Evolutionary conservation across 768 basidiomycete genomes (phyloP), one percentile per base, ranked within the genome.

Genomic region (Pleurotus salmoneostramineus): DNA sequence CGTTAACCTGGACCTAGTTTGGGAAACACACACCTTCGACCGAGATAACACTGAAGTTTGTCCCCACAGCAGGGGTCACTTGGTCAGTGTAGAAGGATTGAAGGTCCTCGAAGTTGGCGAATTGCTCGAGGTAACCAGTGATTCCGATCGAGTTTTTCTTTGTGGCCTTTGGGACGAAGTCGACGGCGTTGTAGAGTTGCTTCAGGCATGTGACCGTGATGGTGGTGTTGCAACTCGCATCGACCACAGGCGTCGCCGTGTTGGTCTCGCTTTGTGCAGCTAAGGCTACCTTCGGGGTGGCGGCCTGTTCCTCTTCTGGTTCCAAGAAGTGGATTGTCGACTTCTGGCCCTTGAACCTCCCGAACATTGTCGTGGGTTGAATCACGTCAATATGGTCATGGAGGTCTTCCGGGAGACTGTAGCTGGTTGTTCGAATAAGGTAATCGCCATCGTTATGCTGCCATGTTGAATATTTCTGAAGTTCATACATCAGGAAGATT

Each of bases 331-430:
- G 71, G 31, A 82, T 62, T 0, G 73, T 81, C 4, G 76, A 75
- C 59, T 63, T 74, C 56, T 79, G 70, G 6, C 69, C 69, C 60
- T 75, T 80, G 58, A 73, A 69, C 57, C 77, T 77, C 43, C 76
- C 72, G 63, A 90, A 91, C 68, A 83, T 78, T 1, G 87, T 90
- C 2, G 89, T 90, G 0, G 89, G 89, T 60, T 89, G 87, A 31
- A 91, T 73, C 32, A 89, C 69, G 42, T 89, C 86, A 56, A 90
- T 68, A 64, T 89, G 86, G 3, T 74, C 71, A 62, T 84, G 77
- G 49, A 90, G 68, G 57, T 78, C 58, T 48, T 75, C 74, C 0
- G 89, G 89, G 14, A 91, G 77, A 62, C 83, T 85, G 71, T 89
- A 91, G 59, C 74, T 74, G 2, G 83, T 84, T n/a, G 89, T 87